Percentiles rank a stretch among this genome's conserved stretches.
Evolutionary conservation across 2,329 filamentous ascomycete species (phyloP).

Genomic region (Cladophialophora immunda): DNA sequence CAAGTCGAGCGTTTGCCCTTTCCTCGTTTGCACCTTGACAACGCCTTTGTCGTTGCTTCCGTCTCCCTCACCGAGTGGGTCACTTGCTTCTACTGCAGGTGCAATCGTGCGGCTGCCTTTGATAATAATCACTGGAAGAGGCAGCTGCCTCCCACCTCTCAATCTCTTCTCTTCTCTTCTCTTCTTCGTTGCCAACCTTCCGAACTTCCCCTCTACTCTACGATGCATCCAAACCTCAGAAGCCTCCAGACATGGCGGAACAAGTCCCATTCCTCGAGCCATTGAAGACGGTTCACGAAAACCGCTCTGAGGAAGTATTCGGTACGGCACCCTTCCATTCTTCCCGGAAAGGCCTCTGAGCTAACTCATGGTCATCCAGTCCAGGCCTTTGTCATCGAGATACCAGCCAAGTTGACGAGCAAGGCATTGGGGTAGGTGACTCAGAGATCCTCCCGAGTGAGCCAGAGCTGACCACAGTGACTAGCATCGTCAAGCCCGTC

Average conservation of each 20-base stretch:
- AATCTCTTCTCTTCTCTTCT: slow-evolving; percentile 3
- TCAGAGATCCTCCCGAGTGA: neutral
- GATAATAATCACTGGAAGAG: slow-evolving; percentile 4
- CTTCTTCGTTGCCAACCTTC: neutral
- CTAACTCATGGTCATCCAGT: slow-evolving; percentile 20
- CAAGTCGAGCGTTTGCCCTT: neutral
- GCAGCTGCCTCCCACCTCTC: slow-evolving; percentile 6
- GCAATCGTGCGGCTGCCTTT: slow-evolving; percentile 6
- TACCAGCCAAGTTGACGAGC: slow-evolving; percentile 54
- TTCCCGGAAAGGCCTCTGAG: slow-evolving; percentile 24
- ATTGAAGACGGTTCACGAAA: slow-evolving; percentile 55
- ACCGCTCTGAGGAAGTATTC: slow-evolving; percentile 50
- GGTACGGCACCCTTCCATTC: slow-evolving; percentile 44
- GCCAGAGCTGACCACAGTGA: slow-evolving; percentile 15
- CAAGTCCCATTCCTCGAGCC: slow-evolving; percentile 44
- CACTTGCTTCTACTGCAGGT: slow-evolving; percentile 5
- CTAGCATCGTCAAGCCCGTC: slow-evolving; percentile 45
- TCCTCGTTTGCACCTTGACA: neutral
- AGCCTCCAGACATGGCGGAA: slow-evolving; percentile 32
- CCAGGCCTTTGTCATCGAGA: slow-evolving; percentile 50
- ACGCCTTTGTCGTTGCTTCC: neutral
- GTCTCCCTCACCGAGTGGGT: neutral
- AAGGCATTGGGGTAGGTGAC: slow-evolving; percentile 53
- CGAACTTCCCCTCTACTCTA: slow-evolving; percentile 12
- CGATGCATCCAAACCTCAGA: slow-evolving; percentile 29